These are phyloP conservation scores for Homolaphlyctis polyrhiza DNA, from an alignment of 371 early-diverging fungal species.

Conservation along the genomic window DNA sequence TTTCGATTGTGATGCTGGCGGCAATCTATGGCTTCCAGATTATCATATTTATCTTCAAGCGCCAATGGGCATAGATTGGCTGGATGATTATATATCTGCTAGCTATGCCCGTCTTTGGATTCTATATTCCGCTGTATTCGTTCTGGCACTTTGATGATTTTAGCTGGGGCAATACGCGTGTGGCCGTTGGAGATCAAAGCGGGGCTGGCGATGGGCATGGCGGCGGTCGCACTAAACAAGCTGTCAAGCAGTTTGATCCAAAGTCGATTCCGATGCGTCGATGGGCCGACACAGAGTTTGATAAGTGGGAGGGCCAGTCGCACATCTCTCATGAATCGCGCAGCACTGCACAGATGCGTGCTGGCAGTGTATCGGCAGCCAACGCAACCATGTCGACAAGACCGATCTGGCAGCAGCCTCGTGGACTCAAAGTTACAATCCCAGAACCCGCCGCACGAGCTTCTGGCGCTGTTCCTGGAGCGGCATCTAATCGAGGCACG, in stretches of 20 bases:
- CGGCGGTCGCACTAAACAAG: background rate
- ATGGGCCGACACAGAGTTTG: slow-evolving; percentile 76
- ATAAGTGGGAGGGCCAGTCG: slow-evolving; percentile 28
- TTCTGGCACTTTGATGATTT: slow-evolving; percentile 98
- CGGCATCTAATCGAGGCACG: too few relatives aligned
- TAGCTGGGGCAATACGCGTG: slow-evolving; percentile 94
- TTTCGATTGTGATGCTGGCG: slow-evolving; percentile 37
- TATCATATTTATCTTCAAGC: slow-evolving; percentile 44
- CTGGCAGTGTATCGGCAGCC: too few relatives aligned
- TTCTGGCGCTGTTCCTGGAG: too few relatives aligned
- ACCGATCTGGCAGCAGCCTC: background rate
- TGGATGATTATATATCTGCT: slow-evolving; percentile 53
- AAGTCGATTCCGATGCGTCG: slow-evolving; percentile 79
- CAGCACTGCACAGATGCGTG: too few relatives aligned
- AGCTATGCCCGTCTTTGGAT: slow-evolving; percentile 39
- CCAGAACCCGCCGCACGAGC: too few relatives aligned
- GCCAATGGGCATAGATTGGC: slow-evolving; percentile 44
- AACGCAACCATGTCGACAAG: too few relatives aligned
- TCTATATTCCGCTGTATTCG: slow-evolving; percentile 44
- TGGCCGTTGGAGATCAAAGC: slow-evolving; percentile 75
- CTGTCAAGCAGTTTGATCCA: slow-evolving; percentile 66
- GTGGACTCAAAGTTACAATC: background rate
- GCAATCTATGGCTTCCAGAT: slow-evolving; percentile 47
- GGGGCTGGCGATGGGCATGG: background rate
- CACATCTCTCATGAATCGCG: slow-evolving; percentile 5